Evolutionary conservation across 2,329 filamentous ascomycete species (phyloP).

Genomic region (Sphaerulina musiva): DNA sequence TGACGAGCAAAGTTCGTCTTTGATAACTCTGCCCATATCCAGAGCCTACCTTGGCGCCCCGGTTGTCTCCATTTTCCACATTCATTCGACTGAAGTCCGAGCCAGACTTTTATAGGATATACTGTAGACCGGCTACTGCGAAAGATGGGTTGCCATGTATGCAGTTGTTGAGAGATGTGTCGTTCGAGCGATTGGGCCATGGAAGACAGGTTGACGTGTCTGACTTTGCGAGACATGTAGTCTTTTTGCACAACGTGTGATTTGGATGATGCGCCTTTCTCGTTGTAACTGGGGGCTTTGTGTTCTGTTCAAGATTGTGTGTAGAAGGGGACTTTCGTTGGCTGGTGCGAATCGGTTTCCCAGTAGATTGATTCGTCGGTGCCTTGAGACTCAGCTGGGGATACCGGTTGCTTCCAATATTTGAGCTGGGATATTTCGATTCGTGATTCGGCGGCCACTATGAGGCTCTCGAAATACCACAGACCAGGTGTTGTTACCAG

Average conservation of each 20-base stretch:
- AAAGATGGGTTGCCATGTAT: conserved; percentile 11
- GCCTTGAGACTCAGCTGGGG: conserved; percentile 12
- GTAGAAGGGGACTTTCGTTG: conserved; percentile 15
- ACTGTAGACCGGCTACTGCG: conserved; percentile 7
- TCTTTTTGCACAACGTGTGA: conserved; percentile 13
- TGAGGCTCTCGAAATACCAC: conserved; percentile 3
- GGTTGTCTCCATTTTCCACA: too few relatives aligned
- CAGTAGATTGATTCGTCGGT: conserved; percentile 10
- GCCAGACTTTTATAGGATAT: too few relatives aligned
- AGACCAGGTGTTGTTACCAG: conserved; percentile 11
- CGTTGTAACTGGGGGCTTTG: conserved; percentile 11
- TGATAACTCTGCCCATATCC: too few relatives aligned
- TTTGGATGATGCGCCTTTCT: conserved; percentile 3
- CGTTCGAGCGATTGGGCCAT: conserved; percentile 11
- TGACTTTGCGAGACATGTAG: conserved; percentile 1
- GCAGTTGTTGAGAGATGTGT: neutral
- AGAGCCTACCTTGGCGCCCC: too few relatives aligned
- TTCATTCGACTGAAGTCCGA: too few relatives aligned
- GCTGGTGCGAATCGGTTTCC: conserved; percentile 15
- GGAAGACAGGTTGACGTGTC: conserved; percentile 14
- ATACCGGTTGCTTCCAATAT: conserved; percentile 14
- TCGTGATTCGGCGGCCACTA: conserved; percentile 1
- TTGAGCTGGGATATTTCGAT: conserved; percentile 3
- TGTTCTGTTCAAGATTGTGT: conserved; percentile 16
- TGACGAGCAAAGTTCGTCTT: too few relatives aligned